Conservation (phyloP, 495 filamentous ascomycete genomes). For the Trichocladium uniseriatum region DNA sequence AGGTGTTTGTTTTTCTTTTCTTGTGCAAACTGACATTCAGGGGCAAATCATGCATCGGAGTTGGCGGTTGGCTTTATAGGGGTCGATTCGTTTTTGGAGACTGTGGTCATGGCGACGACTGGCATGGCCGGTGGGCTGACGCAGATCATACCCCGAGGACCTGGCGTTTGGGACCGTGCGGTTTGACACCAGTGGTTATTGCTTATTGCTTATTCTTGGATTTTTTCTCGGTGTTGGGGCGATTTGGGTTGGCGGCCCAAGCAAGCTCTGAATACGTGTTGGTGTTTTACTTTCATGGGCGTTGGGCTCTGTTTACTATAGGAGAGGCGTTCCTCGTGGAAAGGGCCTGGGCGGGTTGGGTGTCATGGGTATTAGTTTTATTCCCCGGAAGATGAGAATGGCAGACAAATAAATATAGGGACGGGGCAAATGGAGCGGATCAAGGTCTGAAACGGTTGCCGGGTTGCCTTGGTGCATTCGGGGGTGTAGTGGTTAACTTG, state of each 20-base stretch:
- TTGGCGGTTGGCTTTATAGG: slow-evolving; percentile 1
- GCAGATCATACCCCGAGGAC: background rate
- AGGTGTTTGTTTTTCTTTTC: background rate
- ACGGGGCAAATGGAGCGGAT: too few species aligned
- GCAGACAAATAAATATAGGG: too few species aligned
- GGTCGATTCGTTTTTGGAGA: background rate
- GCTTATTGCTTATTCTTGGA: slow-evolving; percentile 3
- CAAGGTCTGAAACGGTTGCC: too few species aligned
- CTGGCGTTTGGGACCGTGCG: background rate
- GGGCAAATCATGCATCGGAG: slow-evolving; percentile 9
- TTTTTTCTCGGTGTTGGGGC: background rate
- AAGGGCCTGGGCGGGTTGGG: too few species aligned
- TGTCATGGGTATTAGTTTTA: too few species aligned
- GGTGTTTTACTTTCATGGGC: background rate
- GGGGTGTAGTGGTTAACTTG: too few species aligned
- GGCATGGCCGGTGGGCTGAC: background rate
- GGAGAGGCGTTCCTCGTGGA: too few species aligned
- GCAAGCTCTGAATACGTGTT: background rate
- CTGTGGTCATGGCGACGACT: background rate
- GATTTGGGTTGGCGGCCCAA: background rate
- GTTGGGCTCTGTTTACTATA: background rate
- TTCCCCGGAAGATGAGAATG: too few species aligned
- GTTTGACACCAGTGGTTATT: background rate
- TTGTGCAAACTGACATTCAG: slow-evolving; percentile 4
- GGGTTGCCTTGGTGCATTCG: too few species aligned